phyloP scores from a whole-genome alignment of 2,329 filamentous ascomycete species.

The Aspergillus sp. region DNA sequence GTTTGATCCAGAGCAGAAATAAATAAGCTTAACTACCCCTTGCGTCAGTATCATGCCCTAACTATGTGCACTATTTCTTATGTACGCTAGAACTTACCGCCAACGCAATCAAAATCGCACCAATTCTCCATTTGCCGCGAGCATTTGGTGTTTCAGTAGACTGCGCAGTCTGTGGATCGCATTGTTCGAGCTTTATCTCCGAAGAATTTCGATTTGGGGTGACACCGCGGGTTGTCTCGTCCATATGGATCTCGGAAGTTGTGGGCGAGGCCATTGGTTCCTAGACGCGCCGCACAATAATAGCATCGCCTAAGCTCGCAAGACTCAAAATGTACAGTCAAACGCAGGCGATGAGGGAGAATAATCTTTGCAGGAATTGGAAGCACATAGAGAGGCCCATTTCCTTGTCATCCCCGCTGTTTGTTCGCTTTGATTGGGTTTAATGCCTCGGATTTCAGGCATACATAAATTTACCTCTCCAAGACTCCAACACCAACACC shows the following conservation, averaged over 20 bases:
- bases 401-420: constrained; percentile 4
- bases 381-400: not conserved
- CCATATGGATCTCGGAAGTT: constrained; percentile 2
- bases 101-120: constrained; percentile 19
- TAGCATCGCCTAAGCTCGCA: not conserved
- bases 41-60: constrained; percentile 4
- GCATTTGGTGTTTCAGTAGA: not conserved
- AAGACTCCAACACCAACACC: too few species aligned
- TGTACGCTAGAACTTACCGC: constrained; percentile 11
- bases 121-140: constrained; percentile 18
- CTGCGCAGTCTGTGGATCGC: not conserved
- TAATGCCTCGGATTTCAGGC: constrained; percentile 1
- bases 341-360: not conserved
- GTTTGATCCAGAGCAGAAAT: constrained; percentile 45
- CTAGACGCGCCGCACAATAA: not conserved
- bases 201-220: not conserved
- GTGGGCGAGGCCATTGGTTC: constrained; percentile 1
- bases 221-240: not conserved
- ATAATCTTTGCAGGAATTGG: not conserved
- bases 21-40: constrained; percentile 18
- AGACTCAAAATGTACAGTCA: not conserved
- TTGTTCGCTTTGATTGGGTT: constrained; percentile 5
- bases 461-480: too few species aligned
- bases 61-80: not conserved
- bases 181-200: constrained; percentile 5